Evolutionary conservation across 768 basidiomycete genomes (phyloP).

Genomic region (Chalciporus chontae): DNA sequence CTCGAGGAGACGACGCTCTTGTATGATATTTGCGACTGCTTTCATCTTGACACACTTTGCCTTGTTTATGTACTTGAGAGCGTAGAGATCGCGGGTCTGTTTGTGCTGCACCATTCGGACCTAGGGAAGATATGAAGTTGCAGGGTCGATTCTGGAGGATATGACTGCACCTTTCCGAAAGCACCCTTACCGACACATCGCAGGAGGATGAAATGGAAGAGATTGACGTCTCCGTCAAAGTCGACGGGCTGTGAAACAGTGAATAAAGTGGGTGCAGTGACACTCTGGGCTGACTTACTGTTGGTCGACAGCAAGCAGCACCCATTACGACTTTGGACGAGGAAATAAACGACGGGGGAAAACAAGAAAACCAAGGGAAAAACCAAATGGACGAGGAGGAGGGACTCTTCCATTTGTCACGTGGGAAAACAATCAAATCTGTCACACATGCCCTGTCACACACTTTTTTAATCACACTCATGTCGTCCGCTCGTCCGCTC

Average conservation of each 20-base stretch:
- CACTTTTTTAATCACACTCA: not conserved
- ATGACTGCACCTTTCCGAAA: conserved; percentile 80
- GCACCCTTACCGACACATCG: conserved; percentile 98
- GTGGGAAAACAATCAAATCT: conserved; percentile 2
- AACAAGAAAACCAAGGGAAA: conserved; percentile 3
- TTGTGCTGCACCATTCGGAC: conserved; percentile 99
- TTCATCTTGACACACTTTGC: conserved; percentile 98
- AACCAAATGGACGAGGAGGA: conserved; percentile 9
- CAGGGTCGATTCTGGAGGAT: conserved; percentile 8
- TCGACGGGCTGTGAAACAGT: conserved; percentile 69
- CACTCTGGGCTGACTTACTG: conserved; percentile 42
- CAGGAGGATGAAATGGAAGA: conserved; percentile 94
- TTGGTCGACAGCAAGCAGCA: conserved; percentile 79
- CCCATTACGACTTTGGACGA: conserved; percentile 45
- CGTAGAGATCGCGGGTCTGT: conserved; percentile 93
- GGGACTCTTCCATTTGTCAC: conserved; percentile 7
- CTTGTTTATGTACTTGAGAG: conserved; percentile 99
- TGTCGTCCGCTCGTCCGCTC: conserved; percentile 47
- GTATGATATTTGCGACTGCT: conserved; percentile 94
- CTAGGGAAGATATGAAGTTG: conserved; percentile 39
- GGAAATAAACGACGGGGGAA: conserved; percentile 3
- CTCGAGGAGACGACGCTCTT: conserved; percentile 91
- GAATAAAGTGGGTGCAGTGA: not conserved
- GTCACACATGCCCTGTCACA: not conserved
- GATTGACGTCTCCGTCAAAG: conserved; percentile 92